Base-by-base conservation (phyloP, 306 rosid species). In the Glycyrrhiza uralensis region DNA sequence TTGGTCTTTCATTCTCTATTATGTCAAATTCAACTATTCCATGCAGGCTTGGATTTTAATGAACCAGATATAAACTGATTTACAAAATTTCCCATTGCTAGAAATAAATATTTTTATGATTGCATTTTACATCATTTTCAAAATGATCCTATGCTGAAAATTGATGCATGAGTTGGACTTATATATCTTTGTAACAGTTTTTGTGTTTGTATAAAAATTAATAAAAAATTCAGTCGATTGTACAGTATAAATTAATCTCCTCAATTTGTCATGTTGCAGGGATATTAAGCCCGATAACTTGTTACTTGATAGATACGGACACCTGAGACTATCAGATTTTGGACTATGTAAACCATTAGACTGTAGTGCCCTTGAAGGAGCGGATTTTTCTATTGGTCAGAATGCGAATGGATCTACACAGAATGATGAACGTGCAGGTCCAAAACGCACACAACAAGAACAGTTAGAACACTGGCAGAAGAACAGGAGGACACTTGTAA, bases 291-390 rank as follows among this genome's bases (percentile, higher is more conserved):
- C 99, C 0, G 99, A 94, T 68, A 94, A 94, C 77, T 84, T 94
- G 67, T 81, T 94, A 74, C 92, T 91, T 45, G 99, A 94, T 88
- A 90, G 78, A 91, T 86, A 77, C 68, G 99, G 99, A 64, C 97
- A 94, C 76, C 69, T 94, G 82, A 87, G 88, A 82, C 80, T 94
- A 15, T 94, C 99, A 18, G 99, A 94, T 85, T 94, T 94, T 69
- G 99, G 99, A 78, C 82, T 94, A 39, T 94, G 99, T 82, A 94
- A 94, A 84, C 96, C 99, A 30, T 88, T 94, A 78, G 99, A 94
- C 58, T 94, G 90, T 83, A 91, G 92, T 77, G 85, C 78, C 47
- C 84, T 94, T 47, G 82, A 85, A 70, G 97, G 89, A 56, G 64
- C 76, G 10, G 96, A 91, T 77, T 80, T 94, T 65, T 81, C 96